These are phyloP conservation scores for Penicillium tannophilum DNA, from an alignment of 495 filamentous ascomycete species.

Conservation along the genomic window DNA sequence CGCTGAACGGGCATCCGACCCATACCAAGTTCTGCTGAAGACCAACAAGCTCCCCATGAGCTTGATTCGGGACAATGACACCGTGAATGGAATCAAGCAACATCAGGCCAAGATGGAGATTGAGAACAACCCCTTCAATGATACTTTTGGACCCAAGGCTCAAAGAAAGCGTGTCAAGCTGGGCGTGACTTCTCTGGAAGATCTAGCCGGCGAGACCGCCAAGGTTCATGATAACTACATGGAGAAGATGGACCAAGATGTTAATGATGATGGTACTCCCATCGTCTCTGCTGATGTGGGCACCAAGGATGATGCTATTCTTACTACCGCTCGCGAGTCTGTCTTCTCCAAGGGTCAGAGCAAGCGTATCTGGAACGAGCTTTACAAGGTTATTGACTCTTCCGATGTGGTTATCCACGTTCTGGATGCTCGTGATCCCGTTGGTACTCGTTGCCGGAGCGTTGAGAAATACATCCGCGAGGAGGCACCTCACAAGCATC, in stretches of 20 bases:
- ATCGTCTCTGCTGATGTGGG: conserved; percentile 54
- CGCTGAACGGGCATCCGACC: conserved; percentile 84
- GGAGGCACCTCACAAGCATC: conserved; percentile 93
- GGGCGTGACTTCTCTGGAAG: conserved; percentile 74
- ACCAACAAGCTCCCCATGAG: conserved; percentile 92
- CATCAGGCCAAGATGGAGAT: conserved; percentile 94
- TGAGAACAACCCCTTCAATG: conserved; percentile 79
- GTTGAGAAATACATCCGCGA: conserved; percentile 91
- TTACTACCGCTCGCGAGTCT: conserved; percentile 76
- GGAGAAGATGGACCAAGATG: conserved; percentile 73
- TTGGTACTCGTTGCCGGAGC: conserved; percentile 85
- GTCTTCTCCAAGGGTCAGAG: conserved; percentile 94
- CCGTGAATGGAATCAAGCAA: conserved; percentile 78
- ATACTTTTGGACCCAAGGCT: conserved; percentile 91
- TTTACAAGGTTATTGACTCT: conserved; percentile 97
- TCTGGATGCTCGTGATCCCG: conserved; percentile 89
- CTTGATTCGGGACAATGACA: conserved; percentile 66
- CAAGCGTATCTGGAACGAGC: conserved; percentile 96
- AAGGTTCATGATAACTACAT: conserved; percentile 78
- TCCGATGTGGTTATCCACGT: conserved; percentile 96
- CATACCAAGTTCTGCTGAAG: conserved; percentile 89
- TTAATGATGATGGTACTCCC: conserved; percentile 67
- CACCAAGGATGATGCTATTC: conserved; percentile 51
- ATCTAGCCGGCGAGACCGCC: conserved; percentile 76
- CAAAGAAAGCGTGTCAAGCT: conserved; percentile 91